Evolutionary conservation across 2,329 filamentous ascomycete genomes (phyloP).

Genomic region (Metarhizium guizhouense): DNA sequence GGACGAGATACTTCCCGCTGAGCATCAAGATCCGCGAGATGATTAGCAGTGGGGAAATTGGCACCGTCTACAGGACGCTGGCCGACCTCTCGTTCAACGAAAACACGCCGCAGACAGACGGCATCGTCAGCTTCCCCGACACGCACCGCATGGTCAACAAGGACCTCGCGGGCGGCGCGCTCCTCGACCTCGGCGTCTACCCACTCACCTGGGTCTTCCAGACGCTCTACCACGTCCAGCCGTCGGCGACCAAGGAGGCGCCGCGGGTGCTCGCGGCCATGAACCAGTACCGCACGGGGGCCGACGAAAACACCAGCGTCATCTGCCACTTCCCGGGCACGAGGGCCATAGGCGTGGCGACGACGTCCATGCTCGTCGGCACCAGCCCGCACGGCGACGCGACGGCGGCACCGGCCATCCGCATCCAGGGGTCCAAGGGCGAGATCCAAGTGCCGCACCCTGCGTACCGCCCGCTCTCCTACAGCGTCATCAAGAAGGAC

Average conservation of each 20-base stretch:
- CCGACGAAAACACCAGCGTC: slow-evolving; percentile 71
- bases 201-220: slow-evolving; percentile 87
- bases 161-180: slow-evolving; percentile 71
- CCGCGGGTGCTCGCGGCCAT: slow-evolving; percentile 63
- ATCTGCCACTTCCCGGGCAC: slow-evolving; percentile 64
- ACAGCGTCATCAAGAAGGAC: slow-evolving; percentile 50
- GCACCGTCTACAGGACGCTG: slow-evolving; percentile 51
- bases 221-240: slow-evolving; percentile 73
- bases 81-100: slow-evolving; percentile 54
- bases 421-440: slow-evolving; percentile 71
- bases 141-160: slow-evolving; percentile 72
- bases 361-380: slow-evolving; percentile 53
- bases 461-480: slow-evolving; percentile 59
- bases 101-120: slow-evolving; percentile 41
- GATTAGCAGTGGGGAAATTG: slow-evolving; percentile 44
- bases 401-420: slow-evolving; percentile 56
- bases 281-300: slow-evolving; percentile 64
- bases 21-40: slow-evolving; percentile 67
- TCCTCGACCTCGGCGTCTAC: slow-evolving; percentile 84
- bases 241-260: slow-evolving; percentile 54
- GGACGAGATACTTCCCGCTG: slow-evolving; percentile 82
- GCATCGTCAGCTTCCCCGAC: slow-evolving; percentile 46
- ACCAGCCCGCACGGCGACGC: slow-evolving; percentile 53
- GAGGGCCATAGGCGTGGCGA: slow-evolving; percentile 63
- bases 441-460: slow-evolving; percentile 74